Evolutionary conservation across 2,329 filamentous ascomycete genomes (phyloP).

Genomic region (Fusarium papillatum): DNA sequence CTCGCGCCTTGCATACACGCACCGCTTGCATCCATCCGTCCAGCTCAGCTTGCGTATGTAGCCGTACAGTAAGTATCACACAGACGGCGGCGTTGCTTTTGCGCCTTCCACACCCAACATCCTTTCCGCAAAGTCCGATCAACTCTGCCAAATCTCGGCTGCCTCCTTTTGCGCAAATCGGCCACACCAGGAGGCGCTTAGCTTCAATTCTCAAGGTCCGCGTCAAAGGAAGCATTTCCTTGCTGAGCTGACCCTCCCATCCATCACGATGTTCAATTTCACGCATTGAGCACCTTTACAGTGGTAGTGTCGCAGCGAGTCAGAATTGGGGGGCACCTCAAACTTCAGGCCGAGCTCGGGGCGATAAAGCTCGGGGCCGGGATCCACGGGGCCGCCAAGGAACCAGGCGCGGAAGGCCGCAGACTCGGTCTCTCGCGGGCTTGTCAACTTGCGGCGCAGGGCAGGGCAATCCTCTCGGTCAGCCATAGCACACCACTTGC

Average conservation of each 20-base stretch:
- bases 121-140: constrained; percentile 6
- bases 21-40: constrained; percentile 16
- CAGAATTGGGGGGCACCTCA: constrained; percentile 39
- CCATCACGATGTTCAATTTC: constrained; percentile 25
- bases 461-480: constrained; percentile 6
- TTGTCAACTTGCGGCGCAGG: constrained; percentile 9
- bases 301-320: constrained; percentile 36
- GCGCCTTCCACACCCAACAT: constrained; percentile 24
- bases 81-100: constrained; percentile 1
- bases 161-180: constrained; percentile 17
- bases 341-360: constrained; percentile 42
- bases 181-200: constrained; percentile 33
- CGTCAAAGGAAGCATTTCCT: constrained; percentile 22
- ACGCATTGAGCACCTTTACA: constrained; percentile 26
- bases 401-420: constrained; percentile 31
- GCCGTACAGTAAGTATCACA: constrained; percentile 14
- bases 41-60: constrained; percentile 1
- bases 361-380: constrained; percentile 38
- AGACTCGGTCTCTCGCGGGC: constrained; percentile 23
- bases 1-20: constrained; percentile 35
- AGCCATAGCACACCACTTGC: constrained; percentile 18
- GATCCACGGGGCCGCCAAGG: constrained; percentile 29
- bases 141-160: constrained; percentile 16
- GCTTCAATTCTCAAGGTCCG: constrained; percentile 35
- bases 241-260: constrained; percentile 32